Base-by-base conservation (phyloP, 306 rosid genomes). In the Acmispon strigosus region DNA sequence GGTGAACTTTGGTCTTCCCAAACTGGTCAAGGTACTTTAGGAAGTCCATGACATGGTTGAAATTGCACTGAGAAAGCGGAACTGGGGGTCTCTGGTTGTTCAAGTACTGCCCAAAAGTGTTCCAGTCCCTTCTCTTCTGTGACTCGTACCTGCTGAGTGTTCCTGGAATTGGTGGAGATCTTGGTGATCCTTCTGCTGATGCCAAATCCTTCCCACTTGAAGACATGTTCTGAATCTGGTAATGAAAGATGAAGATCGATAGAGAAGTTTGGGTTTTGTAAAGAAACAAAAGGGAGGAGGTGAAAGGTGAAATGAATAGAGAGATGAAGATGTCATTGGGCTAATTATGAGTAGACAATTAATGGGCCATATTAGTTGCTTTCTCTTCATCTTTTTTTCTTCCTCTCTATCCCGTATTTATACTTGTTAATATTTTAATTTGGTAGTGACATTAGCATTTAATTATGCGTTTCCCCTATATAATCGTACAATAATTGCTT, bases 51-150 rank as follows among this genome's bases (percentile, higher is more conserved):
- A 95, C 99, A 79, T 94, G 97, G 77, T 85, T 89, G 87, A 81
- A 83, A 66, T 83, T 89, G 81, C 99, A 89, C 54, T 91, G 96
- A 3, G 99, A 89, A 0, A 94, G 86, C 18, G 90, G 78, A 44
- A 94, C 87, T 39, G 97, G 87, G 1, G 99, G 99, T 70, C 99
- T 87, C 16, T 89, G 96, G 63, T 94, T 94, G 79, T 85, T 91
- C 84, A 94, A 81, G 77, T 94, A 94, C 75, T 94, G 99, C 7
- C 99, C 97, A 62, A 94, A 94, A 17, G 99, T 94, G 91, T 94
- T 94, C 99, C 99, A 94, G 77, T 94, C 99, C 65, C 99, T 84
- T 77, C 97, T 76, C 78, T 94, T 94, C 39, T 94, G 99, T 1
- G 97, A 94, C 71, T 94, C 99, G 37, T 94, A 94, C 8, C 99